Percentiles rank a stretch among this genome's conserved stretches.
These are phyloP conservation scores for Phtheirospermum japonicum DNA, from an alignment of 257 asterid species.

Conservation along the genomic window DNA sequence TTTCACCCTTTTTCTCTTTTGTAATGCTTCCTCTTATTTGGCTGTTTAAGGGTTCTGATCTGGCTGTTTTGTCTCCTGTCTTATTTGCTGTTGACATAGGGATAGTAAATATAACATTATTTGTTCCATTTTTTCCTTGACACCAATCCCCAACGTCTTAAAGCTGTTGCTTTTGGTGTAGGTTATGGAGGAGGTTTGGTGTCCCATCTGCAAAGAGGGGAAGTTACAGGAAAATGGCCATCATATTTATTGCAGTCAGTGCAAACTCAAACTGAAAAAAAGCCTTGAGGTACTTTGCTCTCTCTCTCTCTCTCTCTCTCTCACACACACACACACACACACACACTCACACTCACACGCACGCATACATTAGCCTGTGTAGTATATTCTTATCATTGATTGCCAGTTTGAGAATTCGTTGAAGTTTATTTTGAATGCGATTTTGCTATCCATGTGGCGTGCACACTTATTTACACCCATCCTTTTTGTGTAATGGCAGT, in stretches of 20 bases:
- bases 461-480: background rate
- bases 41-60: slow-evolving; percentile 16
- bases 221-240: slow-evolving; percentile 54
- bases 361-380: background rate
- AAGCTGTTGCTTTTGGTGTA: slow-evolving; percentile 31
- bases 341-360: background rate
- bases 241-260: slow-evolving; percentile 56
- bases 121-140: background rate
- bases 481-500: background rate
- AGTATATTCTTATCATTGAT: background rate
- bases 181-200: slow-evolving; percentile 71
- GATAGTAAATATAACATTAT: background rate
- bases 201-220: slow-evolving; percentile 90
- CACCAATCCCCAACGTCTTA: slow-evolving; percentile 9
- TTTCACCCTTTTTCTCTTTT: background rate
- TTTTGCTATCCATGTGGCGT: slow-evolving; percentile 3
- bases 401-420: background rate
- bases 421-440: background rate
- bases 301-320: slow-evolving; percentile 13
- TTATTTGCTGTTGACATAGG: slow-evolving; percentile 11
- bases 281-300: slow-evolving; percentile 59
- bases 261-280: slow-evolving; percentile 62
- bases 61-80: slow-evolving; percentile 1
- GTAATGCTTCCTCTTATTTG: background rate
- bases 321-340: background rate